Evolutionary conservation across 345 rosid species (phyloP).

Genomic region (Gossypium arboreum): DNA sequence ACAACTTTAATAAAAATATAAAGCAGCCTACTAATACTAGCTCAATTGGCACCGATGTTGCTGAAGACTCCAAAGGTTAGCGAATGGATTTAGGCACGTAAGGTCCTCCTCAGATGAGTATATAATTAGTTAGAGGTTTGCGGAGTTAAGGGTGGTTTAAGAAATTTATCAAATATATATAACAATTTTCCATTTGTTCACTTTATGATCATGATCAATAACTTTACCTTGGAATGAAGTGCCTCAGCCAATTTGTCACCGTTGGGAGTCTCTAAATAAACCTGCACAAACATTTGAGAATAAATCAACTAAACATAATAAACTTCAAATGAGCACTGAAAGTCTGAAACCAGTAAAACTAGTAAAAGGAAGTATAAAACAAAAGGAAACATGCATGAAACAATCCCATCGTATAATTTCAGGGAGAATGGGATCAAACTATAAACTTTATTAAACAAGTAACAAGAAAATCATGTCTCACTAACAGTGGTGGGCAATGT

Average conservation of each 20-base stretch:
- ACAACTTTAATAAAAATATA: conserved; percentile 6
- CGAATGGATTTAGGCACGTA: no score
- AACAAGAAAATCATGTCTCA: conserved; percentile 21
- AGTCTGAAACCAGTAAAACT: neutral
- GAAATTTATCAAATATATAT: no score
- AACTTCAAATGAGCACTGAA: neutral
- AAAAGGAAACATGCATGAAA: neutral
- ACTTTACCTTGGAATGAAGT: conserved; percentile 74
- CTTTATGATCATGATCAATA: conserved; percentile 5
- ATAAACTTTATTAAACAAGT: conserved; percentile 11
- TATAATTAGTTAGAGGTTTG: no score
- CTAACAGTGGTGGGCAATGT: conserved; percentile 80
- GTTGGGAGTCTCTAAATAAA: conserved; percentile 75
- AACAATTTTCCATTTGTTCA: no score
- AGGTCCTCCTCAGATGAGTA: no score
- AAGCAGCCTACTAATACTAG: neutral
- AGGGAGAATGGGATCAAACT: neutral
- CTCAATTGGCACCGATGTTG: no score
- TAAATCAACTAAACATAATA: neutral
- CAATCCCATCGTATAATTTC: neutral
- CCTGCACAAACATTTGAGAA: conserved; percentile 38
- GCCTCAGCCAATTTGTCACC: conserved; percentile 83
- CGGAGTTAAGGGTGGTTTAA: no score
- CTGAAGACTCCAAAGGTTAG: no score
- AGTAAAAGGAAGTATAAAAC: neutral